A percentile compares a stretch with the other conserved stretches of the same genome.
phyloP scores from a whole-genome alignment of 2,329 filamentous ascomycete genomes.

The Metarhizium anisopliae region DNA sequence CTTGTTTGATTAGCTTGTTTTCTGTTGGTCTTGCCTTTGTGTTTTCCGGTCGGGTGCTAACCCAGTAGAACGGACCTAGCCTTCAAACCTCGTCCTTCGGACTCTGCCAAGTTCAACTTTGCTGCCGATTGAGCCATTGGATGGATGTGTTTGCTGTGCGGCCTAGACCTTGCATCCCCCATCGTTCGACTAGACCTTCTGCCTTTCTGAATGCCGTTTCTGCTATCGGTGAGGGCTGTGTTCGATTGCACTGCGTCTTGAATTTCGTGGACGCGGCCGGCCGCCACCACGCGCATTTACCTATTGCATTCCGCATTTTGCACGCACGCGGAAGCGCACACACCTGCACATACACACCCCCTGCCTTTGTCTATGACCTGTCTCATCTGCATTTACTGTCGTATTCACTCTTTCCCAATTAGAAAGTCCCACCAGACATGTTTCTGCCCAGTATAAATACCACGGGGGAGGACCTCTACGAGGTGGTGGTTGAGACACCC shows the following conservation, averaged over 20 bases:
- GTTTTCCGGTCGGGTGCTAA: too few relatives aligned
- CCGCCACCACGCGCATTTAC: neutral
- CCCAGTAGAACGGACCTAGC: too few relatives aligned
- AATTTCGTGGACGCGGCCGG: neutral
- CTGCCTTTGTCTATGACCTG: neutral
- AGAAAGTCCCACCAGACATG: conserved; percentile 1
- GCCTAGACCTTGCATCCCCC: too few relatives aligned
- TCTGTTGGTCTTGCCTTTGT: too few relatives aligned
- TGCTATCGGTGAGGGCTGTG: neutral
- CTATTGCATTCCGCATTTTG: neutral
- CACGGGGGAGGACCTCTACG: conserved; percentile 3
- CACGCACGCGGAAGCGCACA: neutral
- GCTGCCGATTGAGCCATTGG: too few relatives aligned
- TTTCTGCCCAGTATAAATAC: conserved; percentile 11
- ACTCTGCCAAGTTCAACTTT: too few relatives aligned
- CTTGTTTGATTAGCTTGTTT: too few relatives aligned
- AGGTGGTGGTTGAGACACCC: conserved; percentile 2
- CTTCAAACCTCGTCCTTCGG: too few relatives aligned
- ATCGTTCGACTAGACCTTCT: too few relatives aligned
- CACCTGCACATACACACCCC: neutral
- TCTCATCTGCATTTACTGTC: neutral
- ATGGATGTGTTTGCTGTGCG: too few relatives aligned
- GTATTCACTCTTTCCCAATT: neutral
- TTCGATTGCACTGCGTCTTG: neutral
- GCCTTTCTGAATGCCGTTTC: too few relatives aligned